Percentiles rank a stretch among this genome's conserved stretches.
These are phyloP conservation scores for Cladosporium sp. DNA, from an alignment of 2,329 filamentous ascomycete species.

Conservation along the genomic window DNA sequence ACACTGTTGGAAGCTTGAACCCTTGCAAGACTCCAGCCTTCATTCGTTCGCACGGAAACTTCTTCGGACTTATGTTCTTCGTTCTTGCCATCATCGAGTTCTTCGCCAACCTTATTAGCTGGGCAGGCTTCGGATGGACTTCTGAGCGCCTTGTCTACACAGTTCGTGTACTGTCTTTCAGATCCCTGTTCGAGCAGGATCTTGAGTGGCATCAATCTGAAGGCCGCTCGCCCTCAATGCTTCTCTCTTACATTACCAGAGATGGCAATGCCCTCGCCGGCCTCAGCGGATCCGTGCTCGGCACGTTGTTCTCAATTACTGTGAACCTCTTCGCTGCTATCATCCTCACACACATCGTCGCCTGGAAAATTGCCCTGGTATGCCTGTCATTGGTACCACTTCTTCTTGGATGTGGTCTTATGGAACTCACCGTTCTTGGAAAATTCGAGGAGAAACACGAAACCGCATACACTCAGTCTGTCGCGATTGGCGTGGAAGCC, in stretches of 20 bases:
- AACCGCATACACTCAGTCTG: constrained; percentile 54
- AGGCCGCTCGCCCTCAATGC: constrained; percentile 60
- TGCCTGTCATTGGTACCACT: constrained; percentile 69
- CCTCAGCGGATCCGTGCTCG: constrained; percentile 70
- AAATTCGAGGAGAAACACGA: constrained; percentile 59
- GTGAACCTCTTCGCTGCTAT: constrained; percentile 70
- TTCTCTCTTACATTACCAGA: constrained; percentile 69
- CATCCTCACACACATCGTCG: constrained; percentile 68
- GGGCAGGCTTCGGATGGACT: constrained; percentile 44
- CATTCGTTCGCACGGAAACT: constrained; percentile 53
- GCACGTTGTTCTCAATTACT: constrained; percentile 67
- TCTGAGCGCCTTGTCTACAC: constrained; percentile 64
- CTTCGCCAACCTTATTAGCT: constrained; percentile 62
- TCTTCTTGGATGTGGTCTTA: constrained; percentile 67
- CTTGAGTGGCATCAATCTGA: constrained; percentile 72
- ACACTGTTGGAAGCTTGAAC: constrained; percentile 19
- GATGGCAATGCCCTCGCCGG: constrained; percentile 70
- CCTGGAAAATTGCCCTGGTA: constrained; percentile 76
- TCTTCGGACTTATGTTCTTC: constrained; percentile 63
- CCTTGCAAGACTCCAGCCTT: constrained; percentile 17
- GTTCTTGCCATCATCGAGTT: constrained; percentile 62
- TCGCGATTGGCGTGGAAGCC: constrained; percentile 56
- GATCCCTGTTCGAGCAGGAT: constrained; percentile 66
- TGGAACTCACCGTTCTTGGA: constrained; percentile 67
- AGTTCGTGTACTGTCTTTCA: constrained; percentile 65